Conservation (phyloP, 495 filamentous ascomycete genomes). For the Talaromyces proteolyticus region DNA sequence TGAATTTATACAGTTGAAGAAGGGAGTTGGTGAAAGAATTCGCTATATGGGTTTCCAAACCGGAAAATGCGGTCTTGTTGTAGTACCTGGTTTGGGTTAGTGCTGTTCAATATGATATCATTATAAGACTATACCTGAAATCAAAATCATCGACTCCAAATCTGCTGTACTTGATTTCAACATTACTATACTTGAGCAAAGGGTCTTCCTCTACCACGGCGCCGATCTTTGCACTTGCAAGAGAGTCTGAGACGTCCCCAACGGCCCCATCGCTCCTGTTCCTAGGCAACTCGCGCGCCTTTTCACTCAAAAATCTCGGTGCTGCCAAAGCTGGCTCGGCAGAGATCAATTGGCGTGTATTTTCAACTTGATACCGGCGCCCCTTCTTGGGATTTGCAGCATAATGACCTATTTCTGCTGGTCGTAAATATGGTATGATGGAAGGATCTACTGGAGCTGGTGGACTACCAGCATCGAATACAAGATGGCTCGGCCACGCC, state of each 20-base stretch:
- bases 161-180: constrained; percentile 95
- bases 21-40: constrained; percentile 96
- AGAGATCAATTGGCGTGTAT: constrained; percentile 50
- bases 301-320: constrained; percentile 91
- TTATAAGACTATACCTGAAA: constrained; percentile 64
- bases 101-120: constrained; percentile 8
- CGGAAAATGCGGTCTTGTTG: constrained; percentile 86
- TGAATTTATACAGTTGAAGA: constrained; percentile 86
- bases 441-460: constrained; percentile 72
- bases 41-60: constrained; percentile 89
- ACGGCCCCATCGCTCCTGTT: constrained; percentile 47
- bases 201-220: constrained; percentile 63
- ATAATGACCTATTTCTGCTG: constrained; percentile 64
- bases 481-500: constrained; percentile 77
- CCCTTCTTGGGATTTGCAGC: constrained; percentile 71
- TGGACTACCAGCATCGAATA: constrained; percentile 78
- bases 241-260: constrained; percentile 56
- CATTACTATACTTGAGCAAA: constrained; percentile 77
- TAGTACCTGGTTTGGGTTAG: constrained; percentile 56
- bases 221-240: constrained; percentile 55
- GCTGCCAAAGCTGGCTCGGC: constrained; percentile 54
- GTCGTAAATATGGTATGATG: constrained; percentile 58
- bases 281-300: constrained; percentile 62
- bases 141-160: constrained; percentile 98
- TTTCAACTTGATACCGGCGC: constrained; percentile 77